A percentile compares a stretch with the other conserved stretches of the same genome.
Conservation (phyloP, 257 asterid genomes). For the Euphrasia confusa region DNA sequence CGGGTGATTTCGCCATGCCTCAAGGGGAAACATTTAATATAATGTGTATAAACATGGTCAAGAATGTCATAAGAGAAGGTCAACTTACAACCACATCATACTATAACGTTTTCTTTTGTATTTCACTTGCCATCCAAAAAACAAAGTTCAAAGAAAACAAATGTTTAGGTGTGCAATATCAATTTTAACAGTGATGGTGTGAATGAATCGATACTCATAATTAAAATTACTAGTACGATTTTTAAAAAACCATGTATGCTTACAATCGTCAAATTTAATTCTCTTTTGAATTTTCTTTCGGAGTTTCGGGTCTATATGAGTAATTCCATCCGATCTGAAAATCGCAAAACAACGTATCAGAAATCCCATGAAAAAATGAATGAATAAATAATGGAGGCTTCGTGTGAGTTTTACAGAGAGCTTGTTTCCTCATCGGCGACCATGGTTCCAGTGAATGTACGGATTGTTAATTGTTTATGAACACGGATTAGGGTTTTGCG, state of each 20-base stretch:
- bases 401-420: constrained; percentile 26
- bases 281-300: constrained; percentile 70
- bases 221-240: background rate
- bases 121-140: background rate
- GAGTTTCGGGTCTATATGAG: constrained; percentile 55
- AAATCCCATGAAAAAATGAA: background rate
- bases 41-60: too few species aligned
- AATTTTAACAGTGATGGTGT: background rate
- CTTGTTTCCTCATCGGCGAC: constrained; percentile 42
- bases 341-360: background rate
- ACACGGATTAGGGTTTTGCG: background rate
- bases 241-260: background rate
- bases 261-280: constrained; percentile 59
- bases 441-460: background rate
- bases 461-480: background rate
- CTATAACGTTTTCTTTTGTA: too few species aligned
- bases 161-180: background rate
- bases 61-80: too few species aligned
- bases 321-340: constrained; percentile 41
- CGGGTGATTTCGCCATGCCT: too few species aligned
- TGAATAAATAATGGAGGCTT: background rate
- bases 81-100: too few species aligned
- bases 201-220: background rate
- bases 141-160: background rate
- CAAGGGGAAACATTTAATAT: too few species aligned